Percentiles rank a stretch among this genome's conserved stretches.
Conservation (phyloP, 805 yeast genomes). For the Candida xiaguanensis region DNA sequence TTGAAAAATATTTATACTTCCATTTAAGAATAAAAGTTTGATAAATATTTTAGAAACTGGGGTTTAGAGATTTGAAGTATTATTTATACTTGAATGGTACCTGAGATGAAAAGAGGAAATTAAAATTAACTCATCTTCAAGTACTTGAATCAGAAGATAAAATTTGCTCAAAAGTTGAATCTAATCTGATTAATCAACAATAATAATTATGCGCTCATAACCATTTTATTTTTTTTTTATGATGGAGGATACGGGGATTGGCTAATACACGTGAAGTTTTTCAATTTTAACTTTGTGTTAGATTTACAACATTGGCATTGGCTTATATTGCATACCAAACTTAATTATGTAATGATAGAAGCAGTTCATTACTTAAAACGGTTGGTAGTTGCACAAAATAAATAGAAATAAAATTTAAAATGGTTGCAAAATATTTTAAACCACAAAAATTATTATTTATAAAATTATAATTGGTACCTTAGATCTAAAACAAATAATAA, state of each 20-base stretch:
- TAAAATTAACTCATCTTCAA: no score
- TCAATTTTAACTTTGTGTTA: background rate
- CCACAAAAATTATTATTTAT: no score
- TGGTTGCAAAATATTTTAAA: no score
- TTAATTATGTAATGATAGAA: background rate
- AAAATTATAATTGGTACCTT: no score
- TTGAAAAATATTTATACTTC: no score
- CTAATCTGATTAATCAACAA: constrained; percentile 2
- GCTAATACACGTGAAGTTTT: background rate
- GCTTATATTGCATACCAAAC: background rate
- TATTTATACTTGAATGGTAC: background rate
- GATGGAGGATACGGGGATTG: background rate
- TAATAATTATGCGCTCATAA: background rate
- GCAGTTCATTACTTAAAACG: no score
- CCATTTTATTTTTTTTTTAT: background rate
- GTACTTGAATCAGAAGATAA: background rate
- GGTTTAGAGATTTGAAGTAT: no score
- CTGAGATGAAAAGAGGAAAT: background rate
- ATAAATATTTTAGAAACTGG: no score
- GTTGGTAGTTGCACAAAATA: no score
- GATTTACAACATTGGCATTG: background rate
- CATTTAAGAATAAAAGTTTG: no score
- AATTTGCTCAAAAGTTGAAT: background rate
- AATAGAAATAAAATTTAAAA: no score
- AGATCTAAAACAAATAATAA: no score